Conservation (phyloP, 108 stramenopile genomes). For the Cyclostephanos tholiformis region DNA sequence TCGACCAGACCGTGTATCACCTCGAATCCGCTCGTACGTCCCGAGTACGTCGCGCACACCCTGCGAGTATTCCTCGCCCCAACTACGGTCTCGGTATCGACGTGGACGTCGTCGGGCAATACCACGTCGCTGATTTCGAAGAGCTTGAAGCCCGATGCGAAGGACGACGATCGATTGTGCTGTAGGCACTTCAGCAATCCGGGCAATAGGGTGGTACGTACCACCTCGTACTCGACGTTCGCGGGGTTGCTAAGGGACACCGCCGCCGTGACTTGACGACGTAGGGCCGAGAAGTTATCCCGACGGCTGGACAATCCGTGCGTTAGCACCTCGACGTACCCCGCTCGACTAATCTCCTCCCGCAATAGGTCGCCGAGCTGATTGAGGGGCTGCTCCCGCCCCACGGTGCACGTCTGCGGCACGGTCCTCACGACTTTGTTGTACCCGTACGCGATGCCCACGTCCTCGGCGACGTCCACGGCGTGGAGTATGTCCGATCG, state of each 20-base stretch:
- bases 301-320: conserved; percentile 90
- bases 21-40: conserved; percentile 97
- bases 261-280: conserved; percentile 67
- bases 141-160: conserved; percentile 85
- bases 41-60: conserved; percentile 91
- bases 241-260: conserved; percentile 96
- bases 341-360: conserved; percentile 95
- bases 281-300: conserved; percentile 92
- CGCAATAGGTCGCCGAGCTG: conserved; percentile 93
- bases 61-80: conserved; percentile 91
- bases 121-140: conserved; percentile 98
- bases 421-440: conserved; percentile 95
- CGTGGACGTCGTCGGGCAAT: conserved; percentile 79
- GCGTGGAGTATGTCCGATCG: conserved; percentile 96
- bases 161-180: conserved; percentile 86
- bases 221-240: conserved; percentile 96
- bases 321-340: conserved; percentile 91
- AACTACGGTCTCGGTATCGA: conserved; percentile 87
- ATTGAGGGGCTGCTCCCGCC: conserved; percentile 88
- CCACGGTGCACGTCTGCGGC: conserved; percentile 84
- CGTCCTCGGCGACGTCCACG: conserved; percentile 98
- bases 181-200: conserved; percentile 95
- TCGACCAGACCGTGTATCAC: conserved; percentile 98
- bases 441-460: conserved; percentile 99
- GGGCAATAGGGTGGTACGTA: conserved; percentile 95